Conservation (phyloP, 352 stramenopile species). For the Globisporangium parvum region DNA sequence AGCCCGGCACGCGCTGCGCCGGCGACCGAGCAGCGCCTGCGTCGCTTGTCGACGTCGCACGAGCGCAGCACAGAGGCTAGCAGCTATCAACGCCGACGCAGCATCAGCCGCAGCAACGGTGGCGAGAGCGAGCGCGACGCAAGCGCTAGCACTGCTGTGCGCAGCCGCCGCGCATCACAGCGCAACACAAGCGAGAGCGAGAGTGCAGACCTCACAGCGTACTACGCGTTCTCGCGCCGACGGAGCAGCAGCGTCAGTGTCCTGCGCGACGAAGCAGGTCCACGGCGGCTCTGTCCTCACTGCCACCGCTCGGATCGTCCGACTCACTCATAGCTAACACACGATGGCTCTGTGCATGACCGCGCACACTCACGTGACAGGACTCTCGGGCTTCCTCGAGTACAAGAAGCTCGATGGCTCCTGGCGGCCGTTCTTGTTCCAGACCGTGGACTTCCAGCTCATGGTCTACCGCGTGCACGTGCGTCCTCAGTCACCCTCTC, state of each 20-base stretch:
- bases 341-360: background rate
- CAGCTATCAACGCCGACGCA: background rate
- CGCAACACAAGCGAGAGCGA: constrained; percentile 8
- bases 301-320: background rate
- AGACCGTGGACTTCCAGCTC: constrained; percentile 62
- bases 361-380: constrained; percentile 10
- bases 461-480: constrained; percentile 70
- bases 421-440: constrained; percentile 74
- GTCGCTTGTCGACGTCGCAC: constrained; percentile 8
- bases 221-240: constrained; percentile 56
- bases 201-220: constrained; percentile 44
- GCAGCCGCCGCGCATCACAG: background rate
- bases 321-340: background rate
- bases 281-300: background rate
- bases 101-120: background rate
- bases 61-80: constrained; percentile 3
- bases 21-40: constrained; percentile 4
- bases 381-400: constrained; percentile 57
- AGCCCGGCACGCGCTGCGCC: background rate
- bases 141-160: background rate
- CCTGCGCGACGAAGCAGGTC: constrained; percentile 33
- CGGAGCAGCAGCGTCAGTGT: constrained; percentile 37
- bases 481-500: constrained; percentile 15
- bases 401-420: constrained; percentile 66
- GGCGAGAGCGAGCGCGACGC: background rate